phyloP scores from a whole-genome alignment of 345 rosid genomes.

The Salix caprea region DNA sequence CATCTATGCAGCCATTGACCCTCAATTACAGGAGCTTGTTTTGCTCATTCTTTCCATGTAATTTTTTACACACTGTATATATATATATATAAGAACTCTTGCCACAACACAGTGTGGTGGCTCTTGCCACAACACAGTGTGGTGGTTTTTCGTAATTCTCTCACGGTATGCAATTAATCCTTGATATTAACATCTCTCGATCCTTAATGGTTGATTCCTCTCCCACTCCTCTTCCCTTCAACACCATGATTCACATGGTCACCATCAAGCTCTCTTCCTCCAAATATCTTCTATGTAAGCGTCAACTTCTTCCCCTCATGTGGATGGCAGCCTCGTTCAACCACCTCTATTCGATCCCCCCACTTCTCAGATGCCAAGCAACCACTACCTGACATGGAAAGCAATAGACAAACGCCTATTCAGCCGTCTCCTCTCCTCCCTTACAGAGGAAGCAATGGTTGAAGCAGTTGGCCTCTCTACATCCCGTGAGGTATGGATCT shows the following conservation, averaged over 20 bases:
- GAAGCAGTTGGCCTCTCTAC: neutral
- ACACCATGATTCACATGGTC: neutral
- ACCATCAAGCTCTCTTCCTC: neutral
- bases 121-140: too few species aligned
- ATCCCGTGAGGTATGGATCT: neutral
- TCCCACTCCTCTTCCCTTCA: too few species aligned
- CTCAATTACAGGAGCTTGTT: too few species aligned
- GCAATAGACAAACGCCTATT: neutral
- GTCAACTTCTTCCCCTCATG: neutral
- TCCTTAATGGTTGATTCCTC: too few species aligned
- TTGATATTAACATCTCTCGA: too few species aligned
- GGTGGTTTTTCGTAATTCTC: too few species aligned
- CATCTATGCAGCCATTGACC: too few species aligned
- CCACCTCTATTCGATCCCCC: neutral
- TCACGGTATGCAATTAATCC: too few species aligned
- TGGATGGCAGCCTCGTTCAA: neutral
- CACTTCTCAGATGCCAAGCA: neutral
- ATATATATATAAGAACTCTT: too few species aligned
- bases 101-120: too few species aligned
- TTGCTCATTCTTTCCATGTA: too few species aligned
- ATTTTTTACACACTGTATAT: too few species aligned
- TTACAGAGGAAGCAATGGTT: neutral
- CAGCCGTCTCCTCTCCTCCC: neutral
- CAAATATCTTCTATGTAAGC: neutral
- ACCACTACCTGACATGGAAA: neutral